Evolutionary conservation across 345 rosid genomes (phyloP), one percentile per base, ranked within the genome.

Genomic region (Populus pruinosa): DNA sequence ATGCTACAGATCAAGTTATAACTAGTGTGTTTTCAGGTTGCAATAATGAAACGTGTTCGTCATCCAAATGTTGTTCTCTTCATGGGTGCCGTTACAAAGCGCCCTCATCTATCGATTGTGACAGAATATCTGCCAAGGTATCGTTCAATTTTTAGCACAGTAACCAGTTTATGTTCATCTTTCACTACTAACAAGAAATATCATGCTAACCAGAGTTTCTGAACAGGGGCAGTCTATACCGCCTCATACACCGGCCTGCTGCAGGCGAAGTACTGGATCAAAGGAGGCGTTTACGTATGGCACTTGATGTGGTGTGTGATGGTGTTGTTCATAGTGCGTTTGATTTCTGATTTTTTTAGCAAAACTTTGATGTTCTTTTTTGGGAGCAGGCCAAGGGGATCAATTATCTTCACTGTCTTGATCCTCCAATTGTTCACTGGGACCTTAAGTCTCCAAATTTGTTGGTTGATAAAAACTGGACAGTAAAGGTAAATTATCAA

Each of bases 21-120:
- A 72, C 36, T 1, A 53, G 31, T 61, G 18, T 59, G 35, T 69
- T 23, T 81, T 39, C 74, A 95, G 99, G 98, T 95, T 83, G 93
- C 98, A 39, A 95, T 95, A 78, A 92, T 95, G 99, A 95, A 95
- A 85, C 96, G 98, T 5, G 91, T 93, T 39, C 94, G 99, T 77
- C 99, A 95, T 86, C 98, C 98, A 49, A 93, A 93, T 83, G 96
- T 95, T 62, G 99, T 95, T 83, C 98, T 95, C 77, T 95, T 95
- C 85, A 95, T 95, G 99, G 99, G 99, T 69, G 98, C 99, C n/a
- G 98, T 95, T 43, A 95, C 98, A 66, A 91, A 92, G 86, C 87
- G 83, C 50, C 91, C 97, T 64, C 92, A 92, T 77, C 85, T 95
- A 71, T 95, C 99, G 64, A 95, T 95, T 68, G 91, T 95, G 83